Evolutionary conservation across 2,329 filamentous ascomycete species (phyloP), one percentile per base, ranked within the genome.

Genomic region (Aspergillus niger): DNA sequence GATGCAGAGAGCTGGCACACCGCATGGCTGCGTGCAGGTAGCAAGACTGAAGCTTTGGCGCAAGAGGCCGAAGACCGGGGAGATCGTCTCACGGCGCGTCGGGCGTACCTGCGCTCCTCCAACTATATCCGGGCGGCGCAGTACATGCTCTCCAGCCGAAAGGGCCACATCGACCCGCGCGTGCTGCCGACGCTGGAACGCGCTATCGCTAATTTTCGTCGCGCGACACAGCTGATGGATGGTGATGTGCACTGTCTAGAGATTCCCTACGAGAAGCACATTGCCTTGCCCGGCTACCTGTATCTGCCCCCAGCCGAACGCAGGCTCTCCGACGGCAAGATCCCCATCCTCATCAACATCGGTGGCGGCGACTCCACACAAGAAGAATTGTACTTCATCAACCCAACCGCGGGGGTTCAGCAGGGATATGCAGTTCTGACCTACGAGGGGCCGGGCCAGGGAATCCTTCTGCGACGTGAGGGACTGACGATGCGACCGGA

Each of bases 361-460:
- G 71, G 70, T 8, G 80, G 80, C 0, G 67, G 52, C 1, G 80
- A 82, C 61, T 72, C 74, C 0, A 71, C 63, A 0, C 70, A 77
- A 41, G 80, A 81, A 58, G 80, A 81, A 57, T 43, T 81, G 0
- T 81, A 77, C 62, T 78, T 72, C 58, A 43, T 76, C 3, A 58
- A 65, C 15, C 58, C 69, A 0, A 65, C 70, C 1, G 65, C 41
- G 0, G 78, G 64, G 0, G 66, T 63, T 0, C 63, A 64, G 0
- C 56, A 71, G 0, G 80, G 81, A 0, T 83, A 82, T 56, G 80
- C 80, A 0, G 73, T 77, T 1, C 56, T 82, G 5, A 80, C 72
- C 0, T 80, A 81, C 41, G 80, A 83, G 2, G 80, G 80, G 0
- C 81, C 81, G 0, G 80, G 80, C 0, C 80, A 83, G 59, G 80